phyloP scores from a whole-genome alignment of 2,329 filamentous ascomycete genomes.

The Curvularia verruculosa region DNA sequence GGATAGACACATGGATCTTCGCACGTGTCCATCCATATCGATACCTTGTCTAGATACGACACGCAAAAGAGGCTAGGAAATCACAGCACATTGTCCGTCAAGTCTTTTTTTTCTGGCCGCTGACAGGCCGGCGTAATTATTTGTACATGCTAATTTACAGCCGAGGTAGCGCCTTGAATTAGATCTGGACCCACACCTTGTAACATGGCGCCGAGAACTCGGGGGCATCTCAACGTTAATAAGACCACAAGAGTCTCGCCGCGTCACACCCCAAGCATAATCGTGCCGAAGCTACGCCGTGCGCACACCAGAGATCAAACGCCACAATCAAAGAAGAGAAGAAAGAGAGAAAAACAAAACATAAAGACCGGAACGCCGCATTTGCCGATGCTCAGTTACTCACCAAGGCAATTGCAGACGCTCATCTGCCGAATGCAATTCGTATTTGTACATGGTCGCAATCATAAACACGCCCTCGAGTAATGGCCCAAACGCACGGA shows the following conservation, averaged over 20 bases:
- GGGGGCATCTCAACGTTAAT: constrained; percentile 4
- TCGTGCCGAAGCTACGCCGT: constrained; percentile 11
- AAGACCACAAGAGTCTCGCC: constrained; percentile 4
- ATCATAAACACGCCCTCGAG: background rate
- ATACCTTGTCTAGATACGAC: background rate
- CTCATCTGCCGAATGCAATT: background rate
- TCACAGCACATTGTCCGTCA: background rate
- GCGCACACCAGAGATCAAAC: constrained; percentile 3
- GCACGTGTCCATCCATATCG: background rate
- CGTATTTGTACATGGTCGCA: background rate
- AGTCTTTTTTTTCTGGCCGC: background rate
- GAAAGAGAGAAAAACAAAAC: background rate
- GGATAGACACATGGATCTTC: background rate
- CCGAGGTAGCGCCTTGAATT: background rate
- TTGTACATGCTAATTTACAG: background rate
- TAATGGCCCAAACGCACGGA: background rate
- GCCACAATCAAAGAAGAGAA: background rate
- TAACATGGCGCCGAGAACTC: constrained; percentile 9
- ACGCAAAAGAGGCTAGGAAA: background rate
- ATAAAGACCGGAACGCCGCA: background rate
- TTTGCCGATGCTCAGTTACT: background rate
- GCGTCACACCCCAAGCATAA: constrained; percentile 1
- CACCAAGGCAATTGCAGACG: background rate
- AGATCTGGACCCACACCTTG: background rate
- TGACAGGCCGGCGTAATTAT: background rate